Evolutionary conservation across 768 basidiomycete species (phyloP).

Genomic region (Hydnomerulius pinastri): DNA sequence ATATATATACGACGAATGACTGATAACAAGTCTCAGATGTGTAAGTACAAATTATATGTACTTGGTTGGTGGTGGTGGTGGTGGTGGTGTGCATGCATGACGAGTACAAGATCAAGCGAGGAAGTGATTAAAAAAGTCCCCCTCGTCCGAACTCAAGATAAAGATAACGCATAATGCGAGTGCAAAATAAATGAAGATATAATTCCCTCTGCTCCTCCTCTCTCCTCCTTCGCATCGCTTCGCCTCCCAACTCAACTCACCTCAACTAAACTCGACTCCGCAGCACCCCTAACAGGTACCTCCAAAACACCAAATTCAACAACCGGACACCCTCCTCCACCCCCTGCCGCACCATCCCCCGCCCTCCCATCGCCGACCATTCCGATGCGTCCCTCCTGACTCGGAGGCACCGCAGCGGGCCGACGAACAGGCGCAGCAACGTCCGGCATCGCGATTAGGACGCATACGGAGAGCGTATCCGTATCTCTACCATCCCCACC

Average conservation of each 20-base stretch:
- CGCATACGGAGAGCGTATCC: constrained; percentile 11
- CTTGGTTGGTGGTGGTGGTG: no score
- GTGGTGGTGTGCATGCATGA: no score
- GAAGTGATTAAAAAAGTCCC: no score
- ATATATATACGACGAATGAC: no score
- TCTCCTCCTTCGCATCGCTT: background rate
- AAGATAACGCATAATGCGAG: no score
- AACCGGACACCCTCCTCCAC: background rate
- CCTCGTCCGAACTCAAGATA: no score
- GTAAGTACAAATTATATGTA: no score
- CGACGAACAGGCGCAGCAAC: constrained; percentile 3
- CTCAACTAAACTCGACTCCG: background rate
- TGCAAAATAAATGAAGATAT: background rate
- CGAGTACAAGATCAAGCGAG: no score
- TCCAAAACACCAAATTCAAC: background rate
- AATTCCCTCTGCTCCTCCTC: background rate
- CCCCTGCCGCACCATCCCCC: background rate
- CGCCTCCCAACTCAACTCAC: no score
- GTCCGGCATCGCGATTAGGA: constrained; percentile 27
- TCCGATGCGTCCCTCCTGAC: no score
- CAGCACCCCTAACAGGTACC: background rate
- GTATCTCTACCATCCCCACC: constrained; percentile 9
- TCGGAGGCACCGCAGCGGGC: no score
- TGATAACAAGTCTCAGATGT: no score
- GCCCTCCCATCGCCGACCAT: background rate